Conservation (phyloP, 2,329 filamentous ascomycete species). For the Tricladium varicosporioides region DNA sequence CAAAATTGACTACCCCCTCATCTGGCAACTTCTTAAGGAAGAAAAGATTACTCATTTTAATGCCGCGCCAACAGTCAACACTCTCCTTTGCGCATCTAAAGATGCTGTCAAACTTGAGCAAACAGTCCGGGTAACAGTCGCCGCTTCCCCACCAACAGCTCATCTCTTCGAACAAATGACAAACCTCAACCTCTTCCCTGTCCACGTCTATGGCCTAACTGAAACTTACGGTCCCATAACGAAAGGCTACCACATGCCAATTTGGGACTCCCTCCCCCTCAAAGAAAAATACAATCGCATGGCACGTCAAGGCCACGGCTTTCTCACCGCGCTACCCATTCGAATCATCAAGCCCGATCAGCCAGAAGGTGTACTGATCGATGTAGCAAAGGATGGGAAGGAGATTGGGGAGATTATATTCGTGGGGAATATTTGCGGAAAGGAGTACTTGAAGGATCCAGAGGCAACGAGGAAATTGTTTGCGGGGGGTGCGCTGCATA, state of each 20-base stretch:
- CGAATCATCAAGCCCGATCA: slow-evolving; percentile 80
- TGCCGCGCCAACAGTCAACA: slow-evolving; percentile 95
- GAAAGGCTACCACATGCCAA: slow-evolving; percentile 83
- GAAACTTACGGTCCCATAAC: slow-evolving; percentile 96
- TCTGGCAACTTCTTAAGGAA: slow-evolving; percentile 85
- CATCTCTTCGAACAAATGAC: slow-evolving; percentile 91
- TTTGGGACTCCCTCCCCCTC: slow-evolving; percentile 72
- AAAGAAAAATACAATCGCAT: slow-evolving; percentile 84
- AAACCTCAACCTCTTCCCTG: slow-evolving; percentile 76
- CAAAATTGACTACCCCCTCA: slow-evolving; percentile 91
- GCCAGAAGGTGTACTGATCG: slow-evolving; percentile 61
- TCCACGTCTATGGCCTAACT: slow-evolving; percentile 87
- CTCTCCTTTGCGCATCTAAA: slow-evolving; percentile 76
- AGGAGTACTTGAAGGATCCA: slow-evolving; percentile 87
- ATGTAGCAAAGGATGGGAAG: slow-evolving; percentile 67
- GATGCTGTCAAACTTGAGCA: slow-evolving; percentile 69
- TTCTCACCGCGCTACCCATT: slow-evolving; percentile 76
- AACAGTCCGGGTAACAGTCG: slow-evolving; percentile 84
- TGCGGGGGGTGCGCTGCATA: slow-evolving; percentile 81
- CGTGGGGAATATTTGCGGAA: slow-evolving; percentile 84
- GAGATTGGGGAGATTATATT: slow-evolving; percentile 87
- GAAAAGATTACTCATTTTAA: slow-evolving; percentile 93
- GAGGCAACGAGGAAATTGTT: slow-evolving; percentile 86
- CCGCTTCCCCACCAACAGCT: slow-evolving; percentile 84
- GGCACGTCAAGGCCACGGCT: slow-evolving; percentile 92